Evolutionary conservation across 2,329 filamentous ascomycete genomes (phyloP), one percentile per base, ranked within the genome.

Genomic region (Colletotrichum cuscutae): DNA sequence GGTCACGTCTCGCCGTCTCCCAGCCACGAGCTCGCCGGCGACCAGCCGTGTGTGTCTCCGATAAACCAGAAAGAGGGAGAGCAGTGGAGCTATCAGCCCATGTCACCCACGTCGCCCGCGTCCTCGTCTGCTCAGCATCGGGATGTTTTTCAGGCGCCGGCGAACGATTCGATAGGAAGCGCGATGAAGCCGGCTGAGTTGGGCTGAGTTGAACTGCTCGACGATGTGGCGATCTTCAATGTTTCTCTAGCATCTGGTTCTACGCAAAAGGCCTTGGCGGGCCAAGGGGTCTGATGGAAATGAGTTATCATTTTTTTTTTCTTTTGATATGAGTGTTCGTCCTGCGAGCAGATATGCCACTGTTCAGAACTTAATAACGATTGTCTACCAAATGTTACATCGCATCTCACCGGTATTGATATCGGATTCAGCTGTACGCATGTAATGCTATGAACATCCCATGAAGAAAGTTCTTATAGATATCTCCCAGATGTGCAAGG

Each of bases 131-230:
- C 22, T 3, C 19, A 15, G 4, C 19, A 15, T 8, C 26, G 13
- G 5, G 68, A 52, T 8, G 22, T 62, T 1, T 37, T 68, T 3
- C 57, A 61, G 22, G 32, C 19, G 6, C 37, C 65, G 19, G 5
- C 24, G 6, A 37, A 8, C 12, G 30, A 24, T 24, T 7, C 57
- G 1, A 37, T 63, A 8, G 69, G 69, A 12, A 72, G 65, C 28
- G 28, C 52, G 13, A 58, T 32, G 7, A 72, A 72, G 11, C 69
- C 69, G 13, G 69, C 69, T 1, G 69, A 72, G 65, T 13, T 72
- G 26, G 42, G 30, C 28, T 69, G 53, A 69, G 8, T 56, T 49
- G 3, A 11, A 2, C 2, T 19, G 37, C 19, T 37, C n/a, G 4
- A 24, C 4, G 42, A 2, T 53, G 7, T 3, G 24, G 61, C 35